Percentiles rank a stretch among this genome's conserved stretches.
Evolutionary conservation across 2,329 filamentous ascomycete genomes (phyloP).

Genomic region (Aspergillaceae sp.): DNA sequence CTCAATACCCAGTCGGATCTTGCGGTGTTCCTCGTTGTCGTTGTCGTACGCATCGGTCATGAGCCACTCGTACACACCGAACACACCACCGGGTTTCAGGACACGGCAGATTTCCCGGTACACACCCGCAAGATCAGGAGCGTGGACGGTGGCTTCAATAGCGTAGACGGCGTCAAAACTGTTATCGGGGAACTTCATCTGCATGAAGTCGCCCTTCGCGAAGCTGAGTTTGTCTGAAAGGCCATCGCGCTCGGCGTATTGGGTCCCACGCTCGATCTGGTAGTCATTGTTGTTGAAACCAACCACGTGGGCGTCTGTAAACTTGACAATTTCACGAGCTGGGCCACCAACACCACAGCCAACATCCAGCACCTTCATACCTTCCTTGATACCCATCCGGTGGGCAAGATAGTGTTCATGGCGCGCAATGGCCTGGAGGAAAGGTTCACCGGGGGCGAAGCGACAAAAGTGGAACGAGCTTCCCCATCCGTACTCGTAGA

Average conservation of each 20-base stretch:
- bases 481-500: constrained; percentile 96
- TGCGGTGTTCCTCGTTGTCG: constrained; percentile 72
- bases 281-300: constrained; percentile 99
- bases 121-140: constrained; percentile 79
- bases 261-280: constrained; percentile 88
- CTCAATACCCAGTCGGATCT: constrained; percentile 90
- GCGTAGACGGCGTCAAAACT: constrained; percentile 92
- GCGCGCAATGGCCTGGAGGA: constrained; percentile 83
- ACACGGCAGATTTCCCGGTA: constrained; percentile 94
- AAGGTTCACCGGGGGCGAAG: constrained; percentile 76
- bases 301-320: constrained; percentile 78
- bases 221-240: constrained; percentile 72
- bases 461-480: constrained; percentile 97
- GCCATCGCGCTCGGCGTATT: constrained; percentile 73
- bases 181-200: constrained; percentile 92
- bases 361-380: constrained; percentile 87
- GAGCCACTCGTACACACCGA: constrained; percentile 97
- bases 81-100: constrained; percentile 88
- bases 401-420: constrained; percentile 97
- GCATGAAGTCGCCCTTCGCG: constrained; percentile 97
- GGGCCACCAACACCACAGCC: constrained; percentile 95
- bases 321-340: constrained; percentile 91
- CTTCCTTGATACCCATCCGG: constrained; percentile 74
- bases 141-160: constrained; percentile 94
- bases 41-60: constrained; percentile 97